Base-by-base conservation (phyloP, 495 filamentous ascomycete species). In the Xylaria castorea region DNA sequence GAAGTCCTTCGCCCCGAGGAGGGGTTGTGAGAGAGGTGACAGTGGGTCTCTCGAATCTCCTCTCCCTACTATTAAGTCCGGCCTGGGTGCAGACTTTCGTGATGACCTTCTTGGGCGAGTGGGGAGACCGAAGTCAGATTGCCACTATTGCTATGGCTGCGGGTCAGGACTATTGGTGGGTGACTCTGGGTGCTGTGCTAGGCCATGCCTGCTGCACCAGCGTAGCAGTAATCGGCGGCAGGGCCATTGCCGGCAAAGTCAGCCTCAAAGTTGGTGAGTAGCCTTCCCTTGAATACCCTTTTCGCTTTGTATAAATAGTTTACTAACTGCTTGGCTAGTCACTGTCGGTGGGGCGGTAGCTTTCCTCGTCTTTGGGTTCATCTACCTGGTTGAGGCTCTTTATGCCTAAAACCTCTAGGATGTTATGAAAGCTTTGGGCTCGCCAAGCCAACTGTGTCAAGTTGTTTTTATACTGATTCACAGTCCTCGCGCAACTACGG, bases 81-180 rank as follows among this genome's bases (percentile, higher is more conserved):
- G 96, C 95, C 1, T 99, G 96, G 96, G 96, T 99, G 18, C 96
- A 99, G 81, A 99, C 97, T 6, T 99, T 99, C 80, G 90, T 94
- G 73, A 99, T 99, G 96, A 99, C 96, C 4, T 99, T 99, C 83
- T 84, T 99, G 38, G 96, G 96, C 12, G 96, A 99, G 81, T 98
- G 97, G 96, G 96, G 96, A 61, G 96, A 99, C 78, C 91, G 96
- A 72, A 97, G 93, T 78, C 96, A 99, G 81, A 99, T 99, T 78
- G 97, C 96, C 20, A 99, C 96, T 7, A 97, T 99, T 78, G 96
- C 96, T 50, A 99, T 99, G 96, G 97, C 96, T 60, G 96, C 96
- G 12, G 96, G 96, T 3, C 93, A 97, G 83, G 97, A 98, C 79
- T 98, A 98, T 79, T 98, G 95, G 96, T 98, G 94, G 94, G 96